phyloP scores from a whole-genome alignment of 2,329 filamentous ascomycete species.

The Bipolaris victoriae region DNA sequence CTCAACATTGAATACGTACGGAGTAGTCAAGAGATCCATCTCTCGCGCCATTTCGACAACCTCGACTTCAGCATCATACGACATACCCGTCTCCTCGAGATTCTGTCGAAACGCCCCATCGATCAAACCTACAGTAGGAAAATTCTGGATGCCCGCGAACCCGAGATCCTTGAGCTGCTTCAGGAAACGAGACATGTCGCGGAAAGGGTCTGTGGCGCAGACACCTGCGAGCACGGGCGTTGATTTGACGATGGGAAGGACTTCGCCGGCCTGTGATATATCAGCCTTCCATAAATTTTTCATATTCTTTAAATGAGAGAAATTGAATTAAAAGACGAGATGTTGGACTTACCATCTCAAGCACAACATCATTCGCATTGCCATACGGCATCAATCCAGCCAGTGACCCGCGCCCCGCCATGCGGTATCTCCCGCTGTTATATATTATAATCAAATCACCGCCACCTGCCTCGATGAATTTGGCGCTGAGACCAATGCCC shows the following conservation, averaged over 20 bases:
- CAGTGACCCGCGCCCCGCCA: conserved; percentile 72
- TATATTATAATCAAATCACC: conserved; percentile 75
- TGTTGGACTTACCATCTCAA: conserved; percentile 64
- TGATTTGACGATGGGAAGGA: conserved; percentile 67
- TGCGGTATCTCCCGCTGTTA: conserved; percentile 74
- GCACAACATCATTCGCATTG: conserved; percentile 71
- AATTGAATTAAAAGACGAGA: not conserved
- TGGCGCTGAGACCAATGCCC: conserved; percentile 72
- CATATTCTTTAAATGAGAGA: too few relatives aligned
- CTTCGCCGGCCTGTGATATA: conserved; percentile 60
- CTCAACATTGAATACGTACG: conserved; percentile 70
- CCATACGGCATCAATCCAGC: conserved; percentile 75
- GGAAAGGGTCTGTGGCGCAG: conserved; percentile 73
- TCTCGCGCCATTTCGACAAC: conserved; percentile 66
- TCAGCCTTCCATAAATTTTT: too few relatives aligned
- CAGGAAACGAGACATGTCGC: conserved; percentile 66
- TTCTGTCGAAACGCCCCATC: conserved; percentile 71
- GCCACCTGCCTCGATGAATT: conserved; percentile 71
- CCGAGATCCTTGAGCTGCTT: conserved; percentile 65
- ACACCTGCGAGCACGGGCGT: conserved; percentile 74
- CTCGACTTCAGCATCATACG: conserved; percentile 69
- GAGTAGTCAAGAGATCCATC: conserved; percentile 69
- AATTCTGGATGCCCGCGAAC: conserved; percentile 75
- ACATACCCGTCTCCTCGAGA: conserved; percentile 75
- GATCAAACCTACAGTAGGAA: conserved; percentile 74